These are phyloP conservation scores for Helicostylum pulchrum DNA, from an alignment of 192 early-diverging fungal species.

Conservation along the genomic window DNA sequence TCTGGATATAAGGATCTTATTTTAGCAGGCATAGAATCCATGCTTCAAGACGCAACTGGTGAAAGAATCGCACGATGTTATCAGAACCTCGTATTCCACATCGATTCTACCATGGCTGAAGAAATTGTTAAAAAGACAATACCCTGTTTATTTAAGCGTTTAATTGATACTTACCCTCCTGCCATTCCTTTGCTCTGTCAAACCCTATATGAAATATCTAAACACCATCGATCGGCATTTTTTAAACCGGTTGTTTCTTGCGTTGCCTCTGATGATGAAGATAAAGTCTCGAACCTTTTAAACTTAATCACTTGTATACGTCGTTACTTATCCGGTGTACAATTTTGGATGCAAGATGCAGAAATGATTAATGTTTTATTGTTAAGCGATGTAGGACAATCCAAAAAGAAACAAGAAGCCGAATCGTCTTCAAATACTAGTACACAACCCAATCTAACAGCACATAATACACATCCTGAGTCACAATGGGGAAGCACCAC, in stretches of 20 bases:
- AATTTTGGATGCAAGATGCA: conserved; percentile 53
- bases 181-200: conserved; percentile 34
- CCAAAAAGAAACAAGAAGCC: conserved; percentile 14
- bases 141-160: conserved; percentile 43
- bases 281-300: conserved; percentile 40
- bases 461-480: background rate
- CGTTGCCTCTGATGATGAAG: conserved; percentile 46
- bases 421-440: background rate
- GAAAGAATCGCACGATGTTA: conserved; percentile 16
- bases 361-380: conserved; percentile 55
- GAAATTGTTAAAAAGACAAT: conserved; percentile 44
- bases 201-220: conserved; percentile 39
- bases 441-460: background rate
- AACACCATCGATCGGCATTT: conserved; percentile 34
- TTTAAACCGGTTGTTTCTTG: conserved; percentile 55
- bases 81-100: conserved; percentile 20
- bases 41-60: conserved; percentile 20
- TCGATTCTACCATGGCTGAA: conserved; percentile 30
- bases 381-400: conserved; percentile 48
- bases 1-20: conserved; percentile 28
- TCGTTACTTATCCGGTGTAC: conserved; percentile 44
- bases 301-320: conserved; percentile 41
- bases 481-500: conserved; percentile 48
- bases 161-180: conserved; percentile 36
- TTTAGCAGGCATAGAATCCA: conserved; percentile 10